These are phyloP conservation scores for Lactifluus volemus DNA, from an alignment of 768 basidiomycete genomes.

Conservation along the genomic window DNA sequence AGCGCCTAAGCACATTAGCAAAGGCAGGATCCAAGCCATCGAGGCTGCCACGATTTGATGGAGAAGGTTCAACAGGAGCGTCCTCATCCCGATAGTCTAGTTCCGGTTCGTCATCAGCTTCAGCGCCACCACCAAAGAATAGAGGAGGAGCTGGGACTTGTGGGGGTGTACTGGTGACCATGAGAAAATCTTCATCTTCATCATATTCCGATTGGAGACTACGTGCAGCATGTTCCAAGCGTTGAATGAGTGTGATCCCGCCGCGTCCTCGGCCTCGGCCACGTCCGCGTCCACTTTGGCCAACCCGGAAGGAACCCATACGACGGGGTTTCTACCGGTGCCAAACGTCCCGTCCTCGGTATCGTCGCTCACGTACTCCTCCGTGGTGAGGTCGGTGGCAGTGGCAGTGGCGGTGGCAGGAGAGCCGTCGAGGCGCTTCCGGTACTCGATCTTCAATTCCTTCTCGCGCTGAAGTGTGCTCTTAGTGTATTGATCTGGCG, in stretches of 20 bases:
- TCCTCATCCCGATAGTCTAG: slow-evolving; percentile 26
- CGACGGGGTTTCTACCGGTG: slow-evolving; percentile 13
- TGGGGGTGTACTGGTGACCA: slow-evolving; percentile 16
- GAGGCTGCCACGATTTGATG: slow-evolving; percentile 59
- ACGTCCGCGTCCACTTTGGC: slow-evolving; percentile 15
- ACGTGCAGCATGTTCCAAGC: slow-evolving; percentile 17
- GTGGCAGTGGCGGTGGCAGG: slow-evolving; percentile 33
- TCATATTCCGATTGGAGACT: slow-evolving; percentile 15
- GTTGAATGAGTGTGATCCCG: slow-evolving; percentile 17
- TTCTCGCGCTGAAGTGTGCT: slow-evolving; percentile 76
- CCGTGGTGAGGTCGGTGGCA: slow-evolving; percentile 34
- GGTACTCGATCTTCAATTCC: slow-evolving; percentile 62
- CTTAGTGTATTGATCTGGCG: slow-evolving; percentile 79
- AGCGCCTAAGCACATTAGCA: slow-evolving; percentile 65
- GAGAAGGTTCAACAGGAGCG: slow-evolving; percentile 30
- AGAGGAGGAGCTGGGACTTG: slow-evolving; percentile 9
- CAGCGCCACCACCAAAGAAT: slow-evolving; percentile 21
- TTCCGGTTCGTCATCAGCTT: slow-evolving; percentile 24
- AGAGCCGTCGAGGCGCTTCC: slow-evolving; percentile 41
- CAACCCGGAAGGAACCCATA: slow-evolving; percentile 10
- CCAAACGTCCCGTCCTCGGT: slow-evolving; percentile 23
- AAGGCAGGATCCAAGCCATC: slow-evolving; percentile 87
- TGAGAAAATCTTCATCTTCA: slow-evolving; percentile 18
- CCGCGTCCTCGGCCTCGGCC: slow-evolving; percentile 15
- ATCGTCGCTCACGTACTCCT: slow-evolving; percentile 39